Conservation (phyloP, 805 yeast genomes). For the Novakomyces olei region DNA sequence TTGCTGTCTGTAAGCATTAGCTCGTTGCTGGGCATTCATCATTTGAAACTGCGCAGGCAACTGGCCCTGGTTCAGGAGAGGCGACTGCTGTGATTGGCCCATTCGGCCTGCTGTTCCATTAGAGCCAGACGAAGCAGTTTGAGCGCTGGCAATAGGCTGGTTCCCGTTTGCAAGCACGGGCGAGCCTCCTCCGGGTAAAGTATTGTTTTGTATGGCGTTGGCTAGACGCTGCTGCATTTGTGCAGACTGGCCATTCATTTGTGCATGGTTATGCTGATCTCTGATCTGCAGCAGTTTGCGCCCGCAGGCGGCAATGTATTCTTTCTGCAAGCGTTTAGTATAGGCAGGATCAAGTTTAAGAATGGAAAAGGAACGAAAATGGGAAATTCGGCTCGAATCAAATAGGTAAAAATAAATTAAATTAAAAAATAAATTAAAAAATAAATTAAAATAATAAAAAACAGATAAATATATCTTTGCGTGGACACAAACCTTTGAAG, state of each 20-base stretch:
- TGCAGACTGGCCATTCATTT: background rate
- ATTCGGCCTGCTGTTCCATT: background rate
- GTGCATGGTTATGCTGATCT: slow-evolving; percentile 3
- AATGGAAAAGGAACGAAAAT: too few relatives aligned
- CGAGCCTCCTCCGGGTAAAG: too few relatives aligned
- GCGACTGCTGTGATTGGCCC: slow-evolving; percentile 1
- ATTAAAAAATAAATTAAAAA: too few relatives aligned
- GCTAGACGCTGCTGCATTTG: slow-evolving; percentile 3
- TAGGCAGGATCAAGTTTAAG: too few relatives aligned
- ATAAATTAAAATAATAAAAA: too few relatives aligned
- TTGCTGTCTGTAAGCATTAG: background rate
- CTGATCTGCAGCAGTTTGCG: background rate
- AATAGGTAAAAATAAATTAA: too few relatives aligned
- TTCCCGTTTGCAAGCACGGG: background rate
- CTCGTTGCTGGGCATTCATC: background rate
- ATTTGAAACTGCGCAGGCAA: background rate
- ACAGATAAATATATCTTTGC: too few relatives aligned
- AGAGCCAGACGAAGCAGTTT: background rate
- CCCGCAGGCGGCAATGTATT: slow-evolving; percentile 1
- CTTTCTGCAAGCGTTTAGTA: background rate
- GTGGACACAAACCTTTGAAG: background rate
- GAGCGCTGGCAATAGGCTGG: too few relatives aligned
- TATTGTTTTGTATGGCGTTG: too few relatives aligned
- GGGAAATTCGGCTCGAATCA: too few relatives aligned
- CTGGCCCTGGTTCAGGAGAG: background rate